Evolutionary conservation across 1,284 basidiomycete species (phyloP).

Genomic region (Papiliotrema laurentii): DNA sequence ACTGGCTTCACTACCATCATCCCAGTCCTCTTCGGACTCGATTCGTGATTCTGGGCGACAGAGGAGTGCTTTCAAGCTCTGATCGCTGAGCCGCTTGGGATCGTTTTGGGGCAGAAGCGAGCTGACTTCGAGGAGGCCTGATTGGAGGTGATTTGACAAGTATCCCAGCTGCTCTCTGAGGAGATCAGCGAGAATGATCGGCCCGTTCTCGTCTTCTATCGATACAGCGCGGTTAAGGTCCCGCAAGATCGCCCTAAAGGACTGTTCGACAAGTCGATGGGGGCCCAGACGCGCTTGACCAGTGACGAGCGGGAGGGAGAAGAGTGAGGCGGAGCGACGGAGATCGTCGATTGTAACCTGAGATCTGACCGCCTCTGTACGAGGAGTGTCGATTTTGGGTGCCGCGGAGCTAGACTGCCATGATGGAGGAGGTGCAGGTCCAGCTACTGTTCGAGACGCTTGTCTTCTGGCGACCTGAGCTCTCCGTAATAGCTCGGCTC

Average conservation of each 20-base stretch:
- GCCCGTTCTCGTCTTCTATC: conserved; percentile 1
- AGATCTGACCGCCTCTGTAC: not conserved
- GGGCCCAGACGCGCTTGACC: not conserved
- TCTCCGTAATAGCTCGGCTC: conserved; percentile 34
- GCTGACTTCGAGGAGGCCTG: conserved; percentile 14
- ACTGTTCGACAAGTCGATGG: not conserved
- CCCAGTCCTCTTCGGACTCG: not conserved
- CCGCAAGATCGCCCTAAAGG: conserved; percentile 16
- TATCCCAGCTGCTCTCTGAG: conserved; percentile 26
- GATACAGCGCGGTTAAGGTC: conserved; percentile 15
- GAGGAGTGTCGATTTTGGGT: not conserved
- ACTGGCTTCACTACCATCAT: not conserved
- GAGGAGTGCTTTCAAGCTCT: conserved; percentile 17
- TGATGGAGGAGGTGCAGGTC: conserved; percentile 37
- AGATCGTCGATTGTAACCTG: not conserved
- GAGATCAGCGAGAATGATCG: conserved; percentile 18
- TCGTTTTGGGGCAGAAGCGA: conserved; percentile 12
- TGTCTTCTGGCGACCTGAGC: conserved; percentile 20
- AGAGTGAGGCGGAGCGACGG: not conserved
- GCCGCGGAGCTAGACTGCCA: conserved; percentile 14
- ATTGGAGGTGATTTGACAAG: conserved; percentile 28
- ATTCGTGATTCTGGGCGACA: not conserved
- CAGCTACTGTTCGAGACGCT: conserved; percentile 30
- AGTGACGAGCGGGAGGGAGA: not conserved
- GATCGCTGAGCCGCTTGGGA: conserved; percentile 14